A percentile compares a stretch with the other conserved stretches of the same genome.
Evolutionary conservation across 768 basidiomycete species (phyloP).

Genomic region (Podaxis pistillaris): DNA sequence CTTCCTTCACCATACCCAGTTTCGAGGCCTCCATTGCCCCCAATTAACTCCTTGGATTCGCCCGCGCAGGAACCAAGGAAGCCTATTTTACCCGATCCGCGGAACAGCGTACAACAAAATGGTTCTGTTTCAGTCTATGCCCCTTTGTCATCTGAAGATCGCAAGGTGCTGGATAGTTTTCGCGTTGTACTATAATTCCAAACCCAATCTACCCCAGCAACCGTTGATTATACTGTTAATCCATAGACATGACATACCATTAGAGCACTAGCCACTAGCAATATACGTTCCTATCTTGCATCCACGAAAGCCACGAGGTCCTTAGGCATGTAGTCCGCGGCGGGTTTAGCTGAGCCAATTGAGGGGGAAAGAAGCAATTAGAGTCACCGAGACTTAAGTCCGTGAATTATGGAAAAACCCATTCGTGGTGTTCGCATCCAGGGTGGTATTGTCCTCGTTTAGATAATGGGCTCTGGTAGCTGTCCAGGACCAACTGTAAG

Average conservation of each 20-base stretch:
- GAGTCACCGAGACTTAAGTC: constrained; percentile 26
- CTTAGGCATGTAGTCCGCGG: not conserved
- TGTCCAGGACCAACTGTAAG: not conserved
- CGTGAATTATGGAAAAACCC: constrained; percentile 16
- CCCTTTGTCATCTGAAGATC: constrained; percentile 55
- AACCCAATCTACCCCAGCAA: not conserved
- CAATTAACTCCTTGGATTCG: constrained; percentile 3
- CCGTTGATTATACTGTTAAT: not conserved
- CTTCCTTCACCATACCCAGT: constrained; percentile 12
- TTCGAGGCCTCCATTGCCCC: constrained; percentile 5
- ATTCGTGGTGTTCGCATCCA: not conserved
- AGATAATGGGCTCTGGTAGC: not conserved
- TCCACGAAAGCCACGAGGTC: not conserved
- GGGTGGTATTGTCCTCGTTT: not conserved
- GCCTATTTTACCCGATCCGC: constrained; percentile 4
- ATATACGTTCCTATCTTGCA: constrained; percentile 17
- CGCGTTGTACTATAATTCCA: constrained; percentile 34
- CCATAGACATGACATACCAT: constrained; percentile 1
- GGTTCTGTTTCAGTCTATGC: constrained; percentile 29
- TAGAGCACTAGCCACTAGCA: not conserved
- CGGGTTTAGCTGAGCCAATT: constrained; percentile 11
- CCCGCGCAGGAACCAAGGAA: constrained; percentile 10
- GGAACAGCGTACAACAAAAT: not conserved
- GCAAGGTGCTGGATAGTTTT: constrained; percentile 54
- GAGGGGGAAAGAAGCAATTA: constrained; percentile 30